Evolutionary conservation across 2,329 filamentous ascomycete species (phyloP).

Genomic region (Fusarium multiceps): DNA sequence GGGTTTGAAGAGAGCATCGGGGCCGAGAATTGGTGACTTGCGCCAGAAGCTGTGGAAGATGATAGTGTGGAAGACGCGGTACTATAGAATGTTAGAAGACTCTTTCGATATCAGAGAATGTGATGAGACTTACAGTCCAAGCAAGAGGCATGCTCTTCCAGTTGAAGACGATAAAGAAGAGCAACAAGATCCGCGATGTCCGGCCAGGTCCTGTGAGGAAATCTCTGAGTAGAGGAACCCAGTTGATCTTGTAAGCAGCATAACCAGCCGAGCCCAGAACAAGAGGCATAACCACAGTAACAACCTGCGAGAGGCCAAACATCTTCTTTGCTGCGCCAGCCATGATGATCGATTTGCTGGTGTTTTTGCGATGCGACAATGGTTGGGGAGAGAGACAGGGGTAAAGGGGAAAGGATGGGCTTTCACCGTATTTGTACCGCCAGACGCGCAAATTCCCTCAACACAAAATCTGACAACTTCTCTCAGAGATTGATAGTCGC

Average conservation of each 20-base stretch:
- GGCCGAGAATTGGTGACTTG: constrained; percentile 60
- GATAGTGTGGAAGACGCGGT: constrained; percentile 69
- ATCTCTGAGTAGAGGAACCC: constrained; percentile 50
- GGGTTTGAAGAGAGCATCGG: constrained; percentile 78
- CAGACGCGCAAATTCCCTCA: neutral
- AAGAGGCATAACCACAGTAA: constrained; percentile 58
- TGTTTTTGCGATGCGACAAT: constrained; percentile 16
- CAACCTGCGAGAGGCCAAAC: constrained; percentile 48
- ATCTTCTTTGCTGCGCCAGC: constrained; percentile 51
- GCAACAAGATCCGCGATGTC: constrained; percentile 62
- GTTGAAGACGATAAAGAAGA: constrained; percentile 71
- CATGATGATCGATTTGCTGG: constrained; percentile 40
- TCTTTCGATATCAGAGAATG: neutral
- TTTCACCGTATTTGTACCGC: constrained; percentile 8
- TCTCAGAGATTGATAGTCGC: neutral
- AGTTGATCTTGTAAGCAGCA: constrained; percentile 59
- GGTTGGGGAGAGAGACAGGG: constrained; percentile 1
- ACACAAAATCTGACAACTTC: neutral
- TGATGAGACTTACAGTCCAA: constrained; percentile 74
- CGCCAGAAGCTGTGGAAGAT: constrained; percentile 64
- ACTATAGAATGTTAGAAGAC: constrained; percentile 51
- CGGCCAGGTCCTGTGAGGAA: constrained; percentile 67
- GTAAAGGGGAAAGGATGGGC: neutral
- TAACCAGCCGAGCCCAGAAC: constrained; percentile 59
- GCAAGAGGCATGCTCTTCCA: constrained; percentile 79